Evolutionary conservation across 352 stramenopile genomes (phyloP), one percentile per base, ranked within the genome.

Genomic region (Pelagophyceae sp.): DNA sequence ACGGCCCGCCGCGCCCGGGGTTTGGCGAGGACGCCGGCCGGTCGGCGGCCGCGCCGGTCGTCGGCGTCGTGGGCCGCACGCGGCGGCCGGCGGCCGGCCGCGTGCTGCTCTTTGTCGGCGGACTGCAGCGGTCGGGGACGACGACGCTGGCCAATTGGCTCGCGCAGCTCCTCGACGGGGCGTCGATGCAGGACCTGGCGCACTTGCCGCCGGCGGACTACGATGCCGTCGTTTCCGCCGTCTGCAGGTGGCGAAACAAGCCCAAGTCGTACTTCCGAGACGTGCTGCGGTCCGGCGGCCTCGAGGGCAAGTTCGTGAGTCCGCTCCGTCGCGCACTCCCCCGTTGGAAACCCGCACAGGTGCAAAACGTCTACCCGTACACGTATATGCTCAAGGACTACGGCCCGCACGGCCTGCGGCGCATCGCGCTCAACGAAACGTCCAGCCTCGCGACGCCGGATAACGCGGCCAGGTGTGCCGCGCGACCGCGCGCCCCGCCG

Each of bases 221-320:
- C 20, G 38, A 70, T 17, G 15, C 5, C 23, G 58, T 33, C 38
- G 20, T 63, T 61, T 45, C 29, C n/a, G 2, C 15, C 32, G 17
- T 51, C 40, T 20, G 60, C 0, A 2, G 50, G 29, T 78, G 40
- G 69, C 67, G 69, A 45, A 35, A 61, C 29, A 33, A 63, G 25
- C 19, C 58, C 3, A 1, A 40, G 60, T 31, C 23, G 3, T 78
- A 78, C 51, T 40, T 78, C 40, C 29, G 35, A 2, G 58, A 74
- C 64, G 64, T 78, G 2, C 3, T 75, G 11, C 23, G 38, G 19
- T 60, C 33, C 5, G 75, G 64, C 27, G 75, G 75, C 17, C 35
- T 78, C 29, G 75, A 78, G 51, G 75, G 75, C 11, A 78, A 78
- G 51, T 75, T 74, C 45, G 75, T 72, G 15, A n/a, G n/a, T n/a